Conservation (phyloP, 805 yeast species). For the Suhomyces tanzawaensis region DNA sequence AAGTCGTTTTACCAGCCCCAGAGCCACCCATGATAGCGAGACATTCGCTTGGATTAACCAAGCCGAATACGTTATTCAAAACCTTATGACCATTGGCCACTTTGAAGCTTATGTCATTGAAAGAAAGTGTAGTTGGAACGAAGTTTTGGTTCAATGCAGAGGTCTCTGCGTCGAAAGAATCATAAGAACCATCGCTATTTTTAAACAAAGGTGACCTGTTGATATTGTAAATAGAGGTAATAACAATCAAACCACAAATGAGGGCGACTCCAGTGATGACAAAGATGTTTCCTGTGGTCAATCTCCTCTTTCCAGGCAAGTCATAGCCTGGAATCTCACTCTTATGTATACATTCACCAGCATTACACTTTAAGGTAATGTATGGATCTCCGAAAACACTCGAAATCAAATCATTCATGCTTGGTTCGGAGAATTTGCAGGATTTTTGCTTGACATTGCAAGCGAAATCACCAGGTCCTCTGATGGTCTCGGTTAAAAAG, state of each 20-base stretch:
- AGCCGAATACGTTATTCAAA: conserved; percentile 65
- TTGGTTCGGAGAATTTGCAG: conserved; percentile 89
- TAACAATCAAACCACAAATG: conserved; percentile 41
- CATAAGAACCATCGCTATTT: conserved; percentile 25
- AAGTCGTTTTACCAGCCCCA: conserved; percentile 96
- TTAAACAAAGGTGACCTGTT: conserved; percentile 62
- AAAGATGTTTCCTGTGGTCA: conserved; percentile 47
- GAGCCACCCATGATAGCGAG: conserved; percentile 98
- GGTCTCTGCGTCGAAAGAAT: conserved; percentile 26
- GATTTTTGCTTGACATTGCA: conserved; percentile 63
- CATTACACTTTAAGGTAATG: conserved; percentile 73
- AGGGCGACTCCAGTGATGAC: conserved; percentile 43
- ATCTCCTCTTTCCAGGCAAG: conserved; percentile 52
- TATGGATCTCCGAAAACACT: conserved; percentile 94
- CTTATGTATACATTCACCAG: conserved; percentile 91
- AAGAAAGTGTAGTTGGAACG: conserved; percentile 70
- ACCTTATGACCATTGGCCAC: conserved; percentile 49
- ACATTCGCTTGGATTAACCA: conserved; percentile 83
- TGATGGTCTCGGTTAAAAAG: conserved; percentile 82
- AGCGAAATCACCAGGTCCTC: conserved; percentile 89
- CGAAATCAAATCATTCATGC: conserved; percentile 88
- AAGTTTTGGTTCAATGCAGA: conserved; percentile 51
- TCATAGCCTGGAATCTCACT: conserved; percentile 92
- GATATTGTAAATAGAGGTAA: conserved; percentile 47
- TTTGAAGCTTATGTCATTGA: conserved; percentile 66